These are phyloP conservation scores for Apiotrichum laibachii DNA, from an alignment of 1,284 basidiomycete genomes.

Conservation along the genomic window DNA sequence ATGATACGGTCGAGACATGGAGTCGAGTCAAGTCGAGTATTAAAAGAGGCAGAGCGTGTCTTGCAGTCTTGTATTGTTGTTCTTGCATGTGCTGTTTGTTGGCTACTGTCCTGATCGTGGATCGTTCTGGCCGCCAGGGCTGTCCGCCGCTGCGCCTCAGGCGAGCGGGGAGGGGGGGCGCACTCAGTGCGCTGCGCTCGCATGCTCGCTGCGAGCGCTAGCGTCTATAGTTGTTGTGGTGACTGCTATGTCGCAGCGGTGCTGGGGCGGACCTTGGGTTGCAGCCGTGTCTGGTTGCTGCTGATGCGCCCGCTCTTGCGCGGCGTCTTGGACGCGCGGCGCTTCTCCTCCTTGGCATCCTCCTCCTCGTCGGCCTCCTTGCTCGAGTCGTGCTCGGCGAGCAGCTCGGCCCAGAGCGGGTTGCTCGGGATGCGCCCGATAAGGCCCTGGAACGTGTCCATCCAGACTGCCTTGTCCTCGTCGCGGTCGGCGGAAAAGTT, in stretches of 20 bases:
- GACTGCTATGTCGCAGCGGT: neutral
- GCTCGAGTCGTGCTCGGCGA: conserved; percentile 45
- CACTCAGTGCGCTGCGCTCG: neutral
- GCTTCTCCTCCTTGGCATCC: neutral
- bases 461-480: conserved; percentile 77
- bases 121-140: too few relatives aligned
- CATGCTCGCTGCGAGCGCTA: too few relatives aligned
- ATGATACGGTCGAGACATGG: too few relatives aligned
- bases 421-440: conserved; percentile 83
- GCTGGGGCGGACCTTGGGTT: neutral
- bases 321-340: neutral
- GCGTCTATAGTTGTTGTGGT: too few relatives aligned
- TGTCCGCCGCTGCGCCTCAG: too few relatives aligned
- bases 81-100: too few relatives aligned
- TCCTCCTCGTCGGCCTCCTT: conserved; percentile 10
- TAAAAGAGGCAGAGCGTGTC: too few relatives aligned
- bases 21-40: too few relatives aligned
- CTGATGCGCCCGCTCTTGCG: neutral
- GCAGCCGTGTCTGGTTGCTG: neutral
- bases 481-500: conserved; percentile 88
- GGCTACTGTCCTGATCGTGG: too few relatives aligned
- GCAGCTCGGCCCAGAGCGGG: conserved; percentile 82
- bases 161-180: too few relatives aligned
- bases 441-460: conserved; percentile 72
- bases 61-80: too few relatives aligned